Evolutionary conservation across 2,329 filamentous ascomycete species (phyloP).

Genomic region (Fusarium nanum): DNA sequence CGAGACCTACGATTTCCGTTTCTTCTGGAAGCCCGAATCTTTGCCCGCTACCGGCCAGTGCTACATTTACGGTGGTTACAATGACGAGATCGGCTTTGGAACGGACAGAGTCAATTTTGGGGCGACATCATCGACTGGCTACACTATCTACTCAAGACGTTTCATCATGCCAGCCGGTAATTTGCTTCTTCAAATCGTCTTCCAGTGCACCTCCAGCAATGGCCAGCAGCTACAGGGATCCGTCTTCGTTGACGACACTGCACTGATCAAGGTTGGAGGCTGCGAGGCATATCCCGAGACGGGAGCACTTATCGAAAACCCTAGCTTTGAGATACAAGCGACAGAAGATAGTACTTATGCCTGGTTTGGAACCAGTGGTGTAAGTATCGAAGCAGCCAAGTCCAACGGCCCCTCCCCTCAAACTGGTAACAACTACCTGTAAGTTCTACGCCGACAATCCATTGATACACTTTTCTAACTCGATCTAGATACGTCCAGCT

Average conservation of each 20-base stretch:
- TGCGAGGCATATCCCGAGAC: slow-evolving; percentile 13
- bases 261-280: background rate
- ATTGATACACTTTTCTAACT: background rate
- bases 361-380: slow-evolving; percentile 8
- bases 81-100: fast-evolving
- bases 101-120: background rate
- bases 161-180: background rate
- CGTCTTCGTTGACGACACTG: slow-evolving; percentile 11
- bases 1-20: background rate
- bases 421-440: background rate
- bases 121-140: slow-evolving; percentile 8
- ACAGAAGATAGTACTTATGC: slow-evolving; percentile 8
- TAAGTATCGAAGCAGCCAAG: background rate
- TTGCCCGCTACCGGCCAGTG: background rate
- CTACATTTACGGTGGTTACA: background rate
- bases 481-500: background rate
- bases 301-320: slow-evolving; percentile 3
- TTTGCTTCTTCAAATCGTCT: background rate
- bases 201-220: background rate
- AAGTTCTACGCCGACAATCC: background rate
- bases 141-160: background rate
- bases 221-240: background rate
- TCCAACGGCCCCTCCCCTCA: fast-evolving
- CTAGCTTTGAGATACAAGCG: slow-evolving; percentile 4
- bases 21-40: slow-evolving; percentile 7